Evolutionary conservation across 352 stramenopile genomes (phyloP).

Genomic region (Phytophthora hibernalis): DNA sequence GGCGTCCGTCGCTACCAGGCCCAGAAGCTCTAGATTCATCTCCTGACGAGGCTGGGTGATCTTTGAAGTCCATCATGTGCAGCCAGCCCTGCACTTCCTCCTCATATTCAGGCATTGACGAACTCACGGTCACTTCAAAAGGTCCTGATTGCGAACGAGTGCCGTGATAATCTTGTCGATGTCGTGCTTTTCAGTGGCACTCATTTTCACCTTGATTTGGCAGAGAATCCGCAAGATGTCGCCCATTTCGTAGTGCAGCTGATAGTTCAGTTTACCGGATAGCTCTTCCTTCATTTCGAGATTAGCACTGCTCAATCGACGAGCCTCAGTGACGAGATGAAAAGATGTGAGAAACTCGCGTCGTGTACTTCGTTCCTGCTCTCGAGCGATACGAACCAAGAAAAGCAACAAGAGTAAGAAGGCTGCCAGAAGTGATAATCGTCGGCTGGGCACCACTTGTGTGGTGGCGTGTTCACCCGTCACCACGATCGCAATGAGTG

Average conservation of each 20-base stretch:
- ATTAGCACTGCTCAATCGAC: constrained; percentile 69
- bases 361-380: constrained; percentile 54
- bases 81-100: constrained; percentile 77
- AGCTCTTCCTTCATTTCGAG: constrained; percentile 75
- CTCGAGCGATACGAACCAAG: constrained; percentile 48
- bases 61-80: constrained; percentile 73
- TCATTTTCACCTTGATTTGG: constrained; percentile 77
- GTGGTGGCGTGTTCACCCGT: constrained; percentile 37
- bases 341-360: constrained; percentile 62
- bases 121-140: constrained; percentile 65
- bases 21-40: constrained; percentile 3
- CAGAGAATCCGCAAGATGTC: constrained; percentile 76
- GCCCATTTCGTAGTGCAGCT: constrained; percentile 78
- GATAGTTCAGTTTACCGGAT: constrained; percentile 65
- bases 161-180: constrained; percentile 79
- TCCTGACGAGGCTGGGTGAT: constrained; percentile 17
- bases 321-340: constrained; percentile 63
- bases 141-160: constrained; percentile 68
- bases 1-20: constrained; percentile 21
- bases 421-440: constrained; percentile 29
- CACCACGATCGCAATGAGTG: constrained; percentile 38
- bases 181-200: constrained; percentile 45
- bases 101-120: constrained; percentile 64
- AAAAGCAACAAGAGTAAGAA: constrained; percentile 49
- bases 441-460: constrained; percentile 27